These are phyloP conservation scores for Multifurca ochricompacta DNA, from an alignment of 768 basidiomycete species.

Conservation along the genomic window DNA sequence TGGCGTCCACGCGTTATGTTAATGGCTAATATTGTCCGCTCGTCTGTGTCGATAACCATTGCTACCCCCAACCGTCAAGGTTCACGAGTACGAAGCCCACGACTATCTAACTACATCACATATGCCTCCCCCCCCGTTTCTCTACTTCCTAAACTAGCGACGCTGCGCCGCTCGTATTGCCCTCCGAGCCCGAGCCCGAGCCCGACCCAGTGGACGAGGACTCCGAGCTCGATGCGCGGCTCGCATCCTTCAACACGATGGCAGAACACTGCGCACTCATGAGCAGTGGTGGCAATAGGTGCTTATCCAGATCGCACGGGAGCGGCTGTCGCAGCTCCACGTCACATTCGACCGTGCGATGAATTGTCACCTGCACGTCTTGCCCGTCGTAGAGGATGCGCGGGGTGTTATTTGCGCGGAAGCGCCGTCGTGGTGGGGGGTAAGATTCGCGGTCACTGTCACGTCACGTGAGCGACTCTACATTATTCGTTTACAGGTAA, in stretches of 20 bases:
- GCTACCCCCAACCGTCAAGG: no score
- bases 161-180: not conserved
- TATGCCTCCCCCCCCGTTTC: not conserved
- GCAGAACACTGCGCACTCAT: not conserved
- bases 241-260: not conserved
- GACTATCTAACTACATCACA: not conserved
- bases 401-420: not conserved
- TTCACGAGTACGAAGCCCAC: no score
- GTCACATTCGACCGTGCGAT: slow-evolving; percentile 7
- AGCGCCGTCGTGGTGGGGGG: not conserved
- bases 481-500: no score
- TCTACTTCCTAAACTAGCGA: not conserved
- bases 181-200: not conserved
- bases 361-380: slow-evolving; percentile 7
- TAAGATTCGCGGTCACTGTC: not conserved
- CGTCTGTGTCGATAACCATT: not conserved
- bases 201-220: not conserved
- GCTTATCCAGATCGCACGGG: not conserved
- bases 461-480: not conserved
- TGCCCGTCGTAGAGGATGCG: not conserved
- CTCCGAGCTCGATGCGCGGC: not conserved
- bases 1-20: no score
- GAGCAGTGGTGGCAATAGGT: not conserved
- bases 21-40: no score
- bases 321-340: not conserved